A percentile compares a stretch with the other conserved stretches of the same genome.
phyloP scores from a whole-genome alignment of 495 filamentous ascomycete genomes.

The Astrothelium subdiscretum region DNA sequence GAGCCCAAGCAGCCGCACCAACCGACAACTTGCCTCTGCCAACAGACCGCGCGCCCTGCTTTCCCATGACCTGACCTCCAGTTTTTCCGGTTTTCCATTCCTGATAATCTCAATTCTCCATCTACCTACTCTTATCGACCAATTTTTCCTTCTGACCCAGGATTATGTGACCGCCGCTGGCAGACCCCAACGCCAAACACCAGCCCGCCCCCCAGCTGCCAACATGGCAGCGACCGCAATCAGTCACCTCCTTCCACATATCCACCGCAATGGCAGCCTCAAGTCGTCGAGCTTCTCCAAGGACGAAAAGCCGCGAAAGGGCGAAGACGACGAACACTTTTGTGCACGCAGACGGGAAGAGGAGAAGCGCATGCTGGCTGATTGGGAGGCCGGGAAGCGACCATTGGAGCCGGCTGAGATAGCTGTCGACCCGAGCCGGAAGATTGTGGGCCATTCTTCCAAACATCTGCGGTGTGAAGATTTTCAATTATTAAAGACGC shows the following conservation, averaged over 20 bases:
- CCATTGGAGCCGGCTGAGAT: constrained; percentile 43
- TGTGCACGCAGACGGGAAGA: constrained; percentile 26
- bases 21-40: neutral
- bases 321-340: constrained; percentile 12
- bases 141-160: neutral
- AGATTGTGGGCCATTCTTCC: constrained; percentile 46
- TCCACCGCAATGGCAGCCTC: neutral
- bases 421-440: constrained; percentile 41
- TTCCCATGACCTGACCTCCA: neutral
- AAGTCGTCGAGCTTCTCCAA: neutral
- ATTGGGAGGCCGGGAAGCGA: constrained; percentile 36
- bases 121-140: neutral
- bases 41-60: neutral
- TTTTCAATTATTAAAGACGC: constrained; percentile 75
- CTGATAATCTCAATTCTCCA: neutral
- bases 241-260: neutral
- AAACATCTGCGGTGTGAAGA: constrained; percentile 51
- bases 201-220: neutral
- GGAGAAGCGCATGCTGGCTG: constrained; percentile 37
- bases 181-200: neutral
- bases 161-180: neutral
- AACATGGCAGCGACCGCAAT: neutral
- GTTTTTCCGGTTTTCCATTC: neutral
- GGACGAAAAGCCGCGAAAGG: neutral
- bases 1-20: neutral